Evolutionary conservation across 805 yeast genomes (phyloP).

Genomic region (Naumovozyma baii): DNA sequence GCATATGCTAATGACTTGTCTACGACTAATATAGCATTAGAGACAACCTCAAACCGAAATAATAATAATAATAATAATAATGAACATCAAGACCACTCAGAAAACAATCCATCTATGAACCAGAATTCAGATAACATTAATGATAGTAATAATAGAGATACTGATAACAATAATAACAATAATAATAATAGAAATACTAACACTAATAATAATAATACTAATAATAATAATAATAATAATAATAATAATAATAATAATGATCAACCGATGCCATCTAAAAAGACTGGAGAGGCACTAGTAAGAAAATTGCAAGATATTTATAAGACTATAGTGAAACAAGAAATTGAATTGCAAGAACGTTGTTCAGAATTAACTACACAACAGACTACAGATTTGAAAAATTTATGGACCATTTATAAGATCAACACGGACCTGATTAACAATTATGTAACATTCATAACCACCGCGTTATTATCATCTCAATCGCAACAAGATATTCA

Average conservation of each 20-base stretch:
- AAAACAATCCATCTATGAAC: too few relatives aligned
- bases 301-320: slow-evolving; percentile 67
- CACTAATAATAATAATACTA: slow-evolving; percentile 7
- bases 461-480: slow-evolving; percentile 63
- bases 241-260: slow-evolving; percentile 13
- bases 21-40: too few relatives aligned
- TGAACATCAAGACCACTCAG: neutral
- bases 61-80: slow-evolving; percentile 1
- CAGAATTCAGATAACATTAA: neutral
- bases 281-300: slow-evolving; percentile 43
- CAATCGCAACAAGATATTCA: slow-evolving; percentile 38
- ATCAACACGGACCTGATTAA: slow-evolving; percentile 56
- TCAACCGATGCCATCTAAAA: slow-evolving; percentile 14
- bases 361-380: slow-evolving; percentile 51
- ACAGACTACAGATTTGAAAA: slow-evolving; percentile 49
- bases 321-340: slow-evolving; percentile 56
- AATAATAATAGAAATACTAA: slow-evolving; percentile 6
- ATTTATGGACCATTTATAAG: slow-evolving; percentile 63
- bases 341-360: slow-evolving; percentile 59
- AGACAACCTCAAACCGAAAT: too few relatives aligned
- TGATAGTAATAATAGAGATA: slow-evolving; percentile 4
- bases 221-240: slow-evolving; percentile 15
- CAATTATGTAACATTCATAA: slow-evolving; percentile 60
- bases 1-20: too few relatives aligned
- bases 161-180: slow-evolving; percentile 5